phyloP scores from a whole-genome alignment of 2,329 filamentous ascomycete species.

The Colletotrichum eleusines region DNA sequence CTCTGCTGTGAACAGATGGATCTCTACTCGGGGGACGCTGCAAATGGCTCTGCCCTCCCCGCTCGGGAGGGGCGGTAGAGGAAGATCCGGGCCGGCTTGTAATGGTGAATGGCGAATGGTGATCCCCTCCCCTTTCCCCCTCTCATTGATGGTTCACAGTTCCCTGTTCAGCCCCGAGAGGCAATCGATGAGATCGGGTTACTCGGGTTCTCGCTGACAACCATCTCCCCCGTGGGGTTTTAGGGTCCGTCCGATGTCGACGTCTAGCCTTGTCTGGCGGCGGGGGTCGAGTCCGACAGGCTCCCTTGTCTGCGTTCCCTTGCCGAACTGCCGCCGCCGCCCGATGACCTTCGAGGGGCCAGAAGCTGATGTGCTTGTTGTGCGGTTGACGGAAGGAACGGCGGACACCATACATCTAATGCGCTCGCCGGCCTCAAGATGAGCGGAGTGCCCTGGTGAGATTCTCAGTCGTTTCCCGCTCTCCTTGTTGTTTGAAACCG shows the following conservation, averaged over 20 bases:
- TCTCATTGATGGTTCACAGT: background rate
- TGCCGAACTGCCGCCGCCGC: background rate
- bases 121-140: background rate
- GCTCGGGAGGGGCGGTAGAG: background rate
- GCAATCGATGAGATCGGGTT: background rate
- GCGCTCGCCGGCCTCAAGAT: background rate
- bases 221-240: background rate
- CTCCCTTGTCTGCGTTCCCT: background rate
- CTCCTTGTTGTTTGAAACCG: background rate
- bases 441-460: slow-evolving; percentile 10
- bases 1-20: background rate
- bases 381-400: background rate
- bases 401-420: slow-evolving; percentile 1
- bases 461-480: background rate
- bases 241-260: background rate
- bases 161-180: background rate
- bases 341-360: background rate
- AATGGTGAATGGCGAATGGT: no score
- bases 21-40: background rate
- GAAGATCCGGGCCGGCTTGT: background rate
- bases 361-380: slow-evolving; percentile 1
- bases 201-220: background rate
- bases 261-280: background rate
- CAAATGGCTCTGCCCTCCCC: background rate
- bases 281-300: no score